Percentiles rank a stretch among this genome's conserved stretches.
These are phyloP conservation scores for Quercus engelmannii DNA, from an alignment of 306 rosid genomes.

Conservation along the genomic window DNA sequence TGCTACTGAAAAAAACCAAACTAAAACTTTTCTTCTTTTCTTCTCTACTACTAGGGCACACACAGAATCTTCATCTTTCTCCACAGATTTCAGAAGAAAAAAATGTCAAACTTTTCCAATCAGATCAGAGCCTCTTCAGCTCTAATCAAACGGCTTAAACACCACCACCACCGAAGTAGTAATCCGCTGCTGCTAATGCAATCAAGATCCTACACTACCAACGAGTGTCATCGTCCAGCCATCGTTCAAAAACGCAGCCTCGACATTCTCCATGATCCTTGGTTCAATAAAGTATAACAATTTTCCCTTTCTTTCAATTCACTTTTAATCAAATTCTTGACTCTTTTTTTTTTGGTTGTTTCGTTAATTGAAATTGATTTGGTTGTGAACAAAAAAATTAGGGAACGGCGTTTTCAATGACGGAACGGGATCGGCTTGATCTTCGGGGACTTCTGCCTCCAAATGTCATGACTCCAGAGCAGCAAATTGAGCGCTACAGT, in stretches of 20 bases:
- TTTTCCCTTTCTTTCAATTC: no score
- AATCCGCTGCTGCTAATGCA: constrained; percentile 23
- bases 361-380: neutral
- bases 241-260: constrained; percentile 91
- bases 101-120: constrained; percentile 50
- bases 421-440: constrained; percentile 98
- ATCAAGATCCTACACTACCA: constrained; percentile 66
- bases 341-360: neutral
- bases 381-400: neutral
- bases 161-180: constrained; percentile 14
- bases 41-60: neutral
- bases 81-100: neutral
- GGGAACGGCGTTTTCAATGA: constrained; percentile 96
- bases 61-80: neutral
- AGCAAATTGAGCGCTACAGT: constrained; percentile 95
- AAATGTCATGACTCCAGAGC: constrained; percentile 83
- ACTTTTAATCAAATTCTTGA: neutral
- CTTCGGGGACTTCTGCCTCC: constrained; percentile 98
- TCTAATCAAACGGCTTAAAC: constrained; percentile 45
- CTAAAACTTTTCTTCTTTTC: neutral
- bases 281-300: constrained; percentile 77
- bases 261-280: constrained; percentile 96
- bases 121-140: constrained; percentile 54
- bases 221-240: constrained; percentile 80
- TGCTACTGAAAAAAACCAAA: no score